A percentile compares a stretch with the other conserved stretches of the same genome.
Evolutionary conservation across 768 basidiomycete species (phyloP).

Genomic region (Russula earlei): DNA sequence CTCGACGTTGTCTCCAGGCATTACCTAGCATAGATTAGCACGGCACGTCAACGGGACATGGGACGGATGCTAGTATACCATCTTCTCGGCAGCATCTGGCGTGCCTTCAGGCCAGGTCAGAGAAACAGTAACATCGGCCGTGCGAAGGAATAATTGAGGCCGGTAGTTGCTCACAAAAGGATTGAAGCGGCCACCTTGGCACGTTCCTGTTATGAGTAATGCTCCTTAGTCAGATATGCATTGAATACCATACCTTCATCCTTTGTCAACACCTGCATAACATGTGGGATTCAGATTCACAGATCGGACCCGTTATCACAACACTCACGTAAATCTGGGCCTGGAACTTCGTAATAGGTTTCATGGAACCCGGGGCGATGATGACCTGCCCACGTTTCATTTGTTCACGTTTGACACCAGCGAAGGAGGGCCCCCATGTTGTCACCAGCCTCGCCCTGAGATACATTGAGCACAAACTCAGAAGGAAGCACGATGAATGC

Average conservation of each 20-base stretch:
- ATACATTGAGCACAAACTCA: neutral
- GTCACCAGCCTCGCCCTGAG: constrained; percentile 90
- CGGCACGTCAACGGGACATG: neutral
- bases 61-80: constrained; percentile 41
- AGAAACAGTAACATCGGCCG: constrained; percentile 82
- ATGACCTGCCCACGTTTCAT: constrained; percentile 89
- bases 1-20: constrained; percentile 98
- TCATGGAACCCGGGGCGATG: constrained; percentile 81
- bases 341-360: constrained; percentile 89
- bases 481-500: constrained; percentile 12
- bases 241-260: constrained; percentile 49
- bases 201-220: neutral
- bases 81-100: constrained; percentile 72
- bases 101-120: constrained; percentile 85
- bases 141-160: constrained; percentile 92
- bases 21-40: constrained; percentile 44
- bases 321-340: constrained; percentile 77
- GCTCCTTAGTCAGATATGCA: neutral
- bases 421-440: constrained; percentile 98
- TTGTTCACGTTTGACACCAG: constrained; percentile 95
- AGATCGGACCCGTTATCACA: neutral
- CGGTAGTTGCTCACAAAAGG: constrained; percentile 93
- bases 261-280: constrained; percentile 69
- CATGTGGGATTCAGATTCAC: neutral
- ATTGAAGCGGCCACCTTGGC: constrained; percentile 63